Evolutionary conservation across 2,329 filamentous ascomycete genomes (phyloP).

Genomic region (Neophaeococcomyces aloes): DNA sequence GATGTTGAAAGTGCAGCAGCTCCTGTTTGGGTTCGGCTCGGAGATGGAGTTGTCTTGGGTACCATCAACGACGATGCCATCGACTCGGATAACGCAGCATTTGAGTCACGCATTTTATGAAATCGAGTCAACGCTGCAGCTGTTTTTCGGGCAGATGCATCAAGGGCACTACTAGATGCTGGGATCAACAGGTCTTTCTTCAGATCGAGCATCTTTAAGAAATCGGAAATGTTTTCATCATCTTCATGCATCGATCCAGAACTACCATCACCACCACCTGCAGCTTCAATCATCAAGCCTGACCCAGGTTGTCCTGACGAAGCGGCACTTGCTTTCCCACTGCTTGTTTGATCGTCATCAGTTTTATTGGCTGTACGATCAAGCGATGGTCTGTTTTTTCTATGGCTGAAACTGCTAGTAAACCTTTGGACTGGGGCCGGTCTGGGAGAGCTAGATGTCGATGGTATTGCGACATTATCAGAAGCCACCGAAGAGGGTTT

Average conservation of each 20-base stretch:
- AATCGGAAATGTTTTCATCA: constrained; percentile 87
- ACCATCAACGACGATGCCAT: constrained; percentile 83
- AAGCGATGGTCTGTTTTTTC: constrained; percentile 66
- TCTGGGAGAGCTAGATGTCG: constrained; percentile 65
- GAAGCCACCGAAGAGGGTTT: constrained; percentile 44
- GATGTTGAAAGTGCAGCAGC: constrained; percentile 68
- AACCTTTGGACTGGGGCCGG: constrained; percentile 70
- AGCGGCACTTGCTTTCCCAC: constrained; percentile 44
- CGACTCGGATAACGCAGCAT: constrained; percentile 79
- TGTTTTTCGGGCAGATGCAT: constrained; percentile 62
- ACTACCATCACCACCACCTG: constrained; percentile 49
- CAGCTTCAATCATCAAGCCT: constrained; percentile 58
- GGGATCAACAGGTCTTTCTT: constrained; percentile 72
- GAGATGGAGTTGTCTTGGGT: constrained; percentile 69
- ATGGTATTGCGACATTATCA: constrained; percentile 53
- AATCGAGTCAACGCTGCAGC: constrained; percentile 74
- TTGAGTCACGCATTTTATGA: constrained; percentile 78
- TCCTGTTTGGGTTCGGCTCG: constrained; percentile 60
- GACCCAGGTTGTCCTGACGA: constrained; percentile 61
- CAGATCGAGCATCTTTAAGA: constrained; percentile 76
- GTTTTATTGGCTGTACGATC: constrained; percentile 51
- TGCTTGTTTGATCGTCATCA: constrained; percentile 46
- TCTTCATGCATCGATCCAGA: constrained; percentile 62
- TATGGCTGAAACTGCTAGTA: constrained; percentile 87
- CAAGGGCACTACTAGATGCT: constrained; percentile 47